Evolutionary conservation across 495 filamentous ascomycete genomes (phyloP).

Genomic region (Neurospora pannonica): DNA sequence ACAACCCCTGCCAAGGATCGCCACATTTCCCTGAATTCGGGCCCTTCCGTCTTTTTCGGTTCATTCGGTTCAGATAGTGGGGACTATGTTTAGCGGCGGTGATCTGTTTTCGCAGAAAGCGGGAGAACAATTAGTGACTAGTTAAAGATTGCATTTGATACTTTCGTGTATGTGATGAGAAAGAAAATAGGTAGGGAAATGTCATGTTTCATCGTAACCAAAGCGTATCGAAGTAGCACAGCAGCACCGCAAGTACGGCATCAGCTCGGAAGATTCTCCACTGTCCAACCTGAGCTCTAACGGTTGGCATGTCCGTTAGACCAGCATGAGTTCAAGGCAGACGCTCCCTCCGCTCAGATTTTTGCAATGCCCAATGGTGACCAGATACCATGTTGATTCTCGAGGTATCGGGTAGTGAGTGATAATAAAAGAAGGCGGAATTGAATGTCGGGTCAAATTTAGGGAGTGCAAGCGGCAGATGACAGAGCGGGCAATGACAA

Average conservation of each 20-base stretch:
- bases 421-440: conserved; percentile 2
- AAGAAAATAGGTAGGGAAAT: no score
- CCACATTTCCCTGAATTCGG: not conserved
- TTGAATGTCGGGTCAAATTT: not conserved
- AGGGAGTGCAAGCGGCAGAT: not conserved
- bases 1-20: not conserved
- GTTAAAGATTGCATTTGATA: conserved; percentile 12
- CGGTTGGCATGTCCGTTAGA: not conserved
- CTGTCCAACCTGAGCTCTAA: not conserved
- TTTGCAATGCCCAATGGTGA: not conserved
- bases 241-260: not conserved
- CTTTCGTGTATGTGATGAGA: conserved; percentile 1
- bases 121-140: conserved; percentile 18
- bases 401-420: not conserved
- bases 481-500: not conserved
- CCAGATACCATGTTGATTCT: not conserved
- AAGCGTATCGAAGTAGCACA: not conserved
- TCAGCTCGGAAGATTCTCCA: no score
- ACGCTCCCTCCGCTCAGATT: not conserved
- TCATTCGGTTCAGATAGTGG: not conserved
- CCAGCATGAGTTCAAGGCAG: not conserved
- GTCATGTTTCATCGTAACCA: not conserved
- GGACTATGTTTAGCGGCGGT: conserved; percentile 13
- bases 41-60: not conserved
- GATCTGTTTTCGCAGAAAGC: conserved; percentile 23